These are phyloP conservation scores for Dendrobium nobile DNA, from an alignment of 106 monocot species.

Conservation along the genomic window DNA sequence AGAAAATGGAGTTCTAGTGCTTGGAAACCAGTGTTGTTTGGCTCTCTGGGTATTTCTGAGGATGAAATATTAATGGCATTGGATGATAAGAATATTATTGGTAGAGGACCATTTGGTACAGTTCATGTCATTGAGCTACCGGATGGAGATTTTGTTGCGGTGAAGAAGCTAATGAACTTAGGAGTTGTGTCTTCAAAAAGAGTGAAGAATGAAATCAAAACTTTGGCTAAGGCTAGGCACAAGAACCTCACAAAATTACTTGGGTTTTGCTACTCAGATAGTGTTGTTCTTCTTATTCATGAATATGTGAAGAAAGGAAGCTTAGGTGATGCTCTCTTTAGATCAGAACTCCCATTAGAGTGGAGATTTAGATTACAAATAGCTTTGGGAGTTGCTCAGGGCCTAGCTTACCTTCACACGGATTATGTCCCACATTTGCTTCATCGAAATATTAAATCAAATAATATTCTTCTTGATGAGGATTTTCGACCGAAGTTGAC, in stretches of 20 bases:
- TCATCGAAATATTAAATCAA: constrained; percentile 59
- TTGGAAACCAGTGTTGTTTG: constrained; percentile 44
- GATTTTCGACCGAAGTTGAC: constrained; percentile 50
- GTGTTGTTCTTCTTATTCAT: constrained; percentile 34
- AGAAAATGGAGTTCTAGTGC: background rate
- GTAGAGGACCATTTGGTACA: constrained; percentile 52
- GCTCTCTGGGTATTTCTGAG: constrained; percentile 37
- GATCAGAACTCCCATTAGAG: constrained; percentile 15
- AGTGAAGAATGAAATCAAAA: constrained; percentile 37
- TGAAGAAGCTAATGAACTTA: constrained; percentile 31
- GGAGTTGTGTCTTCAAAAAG: constrained; percentile 22
- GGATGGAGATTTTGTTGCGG: constrained; percentile 29
- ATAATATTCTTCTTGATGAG: constrained; percentile 49
- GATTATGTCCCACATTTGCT: constrained; percentile 41
- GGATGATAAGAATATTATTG: constrained; percentile 41
- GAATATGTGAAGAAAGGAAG: constrained; percentile 42
- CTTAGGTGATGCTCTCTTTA: constrained; percentile 42
- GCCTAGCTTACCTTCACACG: constrained; percentile 55
- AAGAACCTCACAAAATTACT: constrained; percentile 43
- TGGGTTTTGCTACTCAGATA: constrained; percentile 58
- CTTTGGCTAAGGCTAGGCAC: constrained; percentile 56
- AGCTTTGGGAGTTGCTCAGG: constrained; percentile 54
- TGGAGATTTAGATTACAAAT: constrained; percentile 43
- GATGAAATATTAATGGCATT: constrained; percentile 38
- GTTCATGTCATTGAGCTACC: constrained; percentile 34